Evolutionary conservation across 2,329 filamentous ascomycete genomes (phyloP), one percentile per base, ranked within the genome.

Genomic region (Keithomyces neogunnii): DNA sequence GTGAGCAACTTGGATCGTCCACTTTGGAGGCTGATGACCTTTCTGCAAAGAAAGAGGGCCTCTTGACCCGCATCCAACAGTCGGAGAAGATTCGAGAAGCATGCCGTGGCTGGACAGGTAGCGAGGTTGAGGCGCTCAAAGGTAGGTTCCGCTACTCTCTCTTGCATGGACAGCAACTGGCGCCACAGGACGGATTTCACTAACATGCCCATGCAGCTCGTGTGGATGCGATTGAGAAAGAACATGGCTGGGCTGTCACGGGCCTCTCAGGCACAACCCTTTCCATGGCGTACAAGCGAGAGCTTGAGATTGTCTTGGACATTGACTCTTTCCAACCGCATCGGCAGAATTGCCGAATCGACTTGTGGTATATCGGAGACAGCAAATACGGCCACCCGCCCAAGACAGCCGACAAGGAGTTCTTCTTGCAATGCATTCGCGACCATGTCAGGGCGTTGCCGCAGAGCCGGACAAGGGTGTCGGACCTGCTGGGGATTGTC

Each of bases 21-120:
- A 84, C 88, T 55, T 67, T 74, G 2, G 74, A 76, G 7, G 81
- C 92, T 19, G 78, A 82, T 53, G 73, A 79, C 2, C 75, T 85
- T 45, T 73, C 77, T 6, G 76, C 83, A 53, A 78, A 82, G 60
- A 96, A 92, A 64, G 69, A 82, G 50, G 77, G 83, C 59, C 89
- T 80, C 57, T 62, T 85, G 32, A 77, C 81, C 31, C 87, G 93
- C 46, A 96, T 95, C 52, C 78, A 82, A 53, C 85, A 89, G 60
- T 88, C 91, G 0, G 90, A 96, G 66, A 84, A 83, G 56, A 76
- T 95, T 30, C 81, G 88, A 55, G 90, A 96, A 65, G 88, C 95
- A 61, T 95, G 87, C 64, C 83, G 91, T 49, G 91, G 92, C 39
- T 96, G 91, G 85, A 92, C 85, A 51, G 81, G 85, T 49, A 84